Base-by-base conservation (phyloP, 805 yeast genomes). In the Saccharomycopsis sp. region DNA sequence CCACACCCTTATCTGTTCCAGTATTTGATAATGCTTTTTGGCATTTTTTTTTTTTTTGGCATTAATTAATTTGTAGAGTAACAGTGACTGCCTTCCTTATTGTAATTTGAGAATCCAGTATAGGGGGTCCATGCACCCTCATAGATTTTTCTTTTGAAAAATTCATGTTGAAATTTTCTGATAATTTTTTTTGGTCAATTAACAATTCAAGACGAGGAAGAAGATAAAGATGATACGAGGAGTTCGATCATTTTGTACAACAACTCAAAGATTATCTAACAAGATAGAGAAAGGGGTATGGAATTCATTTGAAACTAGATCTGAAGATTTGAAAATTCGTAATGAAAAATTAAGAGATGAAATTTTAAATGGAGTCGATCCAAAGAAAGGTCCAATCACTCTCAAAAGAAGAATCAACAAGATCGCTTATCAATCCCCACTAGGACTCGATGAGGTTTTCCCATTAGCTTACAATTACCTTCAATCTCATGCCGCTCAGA, bases 381-480 rank as follows among this genome's bases (percentile, higher is more conserved):
- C 64, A 9, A 41, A 50, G 6, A 48, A 52, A 23, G 85, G 85
- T 2, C 85, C 86, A 7, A 68, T 66, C 8, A 70, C 82, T 14
- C 55, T 79, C 21, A 68, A 64, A 47, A 63, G 67, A 42, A 58
- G 64, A 38, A 56, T 64, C 36, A 69, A 64, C 51, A 71, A 71
- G 57, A 50, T 60, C 29, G 67, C 75, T 48, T 87, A 88, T 63
- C 70, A 67, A 43, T 69, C 90, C 2, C 95, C 95, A 8, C 65
- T 60, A 36, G 82, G 79, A 2, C 69, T 88, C 36, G 77, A 82
- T 50, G 84, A 79, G 28, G 82, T 85, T 1, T 88, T 85, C 61
- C 77, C 81, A 44, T 59, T 71, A 37, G 85, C 95, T 6, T 77
- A 82, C 56, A 70, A 76, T 22, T 55, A 77, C 21, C 64, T 88